A percentile compares a stretch with the other conserved stretches of the same genome.
phyloP scores from a whole-genome alignment of 2,329 filamentous ascomycete genomes.

The Aspergillus piperis region DNA sequence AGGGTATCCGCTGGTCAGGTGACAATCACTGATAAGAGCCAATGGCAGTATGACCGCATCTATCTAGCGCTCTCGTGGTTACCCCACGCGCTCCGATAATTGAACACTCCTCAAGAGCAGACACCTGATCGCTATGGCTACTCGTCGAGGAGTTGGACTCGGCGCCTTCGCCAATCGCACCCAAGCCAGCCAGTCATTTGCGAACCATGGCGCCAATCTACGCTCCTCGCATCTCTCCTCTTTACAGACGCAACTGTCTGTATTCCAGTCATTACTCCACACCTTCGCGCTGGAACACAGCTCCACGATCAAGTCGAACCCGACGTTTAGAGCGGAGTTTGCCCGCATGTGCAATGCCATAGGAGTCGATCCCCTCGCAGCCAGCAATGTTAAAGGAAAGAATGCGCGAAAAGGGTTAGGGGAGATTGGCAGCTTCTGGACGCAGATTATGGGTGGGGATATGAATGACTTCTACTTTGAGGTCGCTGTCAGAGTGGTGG shows the following conservation, averaged over 20 bases:
- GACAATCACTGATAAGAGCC: slow-evolving; percentile 15
- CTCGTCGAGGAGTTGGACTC: slow-evolving; percentile 72
- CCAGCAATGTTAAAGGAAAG: slow-evolving; percentile 56
- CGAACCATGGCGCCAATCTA: slow-evolving; percentile 83
- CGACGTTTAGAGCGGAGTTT: slow-evolving; percentile 92
- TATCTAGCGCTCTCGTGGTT: neutral
- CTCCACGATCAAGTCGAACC: slow-evolving; percentile 93
- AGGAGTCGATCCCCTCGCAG: slow-evolving; percentile 91
- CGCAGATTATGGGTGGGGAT: slow-evolving; percentile 83
- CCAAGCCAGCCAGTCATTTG: slow-evolving; percentile 84
- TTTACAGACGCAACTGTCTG: slow-evolving; percentile 87
- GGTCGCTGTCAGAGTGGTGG: slow-evolving; percentile 91
- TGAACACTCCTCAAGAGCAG: neutral
- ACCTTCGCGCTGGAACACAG: slow-evolving; percentile 94
- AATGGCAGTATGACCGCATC: neutral
- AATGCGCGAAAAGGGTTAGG: slow-evolving; percentile 47
- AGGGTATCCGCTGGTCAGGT: slow-evolving; percentile 28
- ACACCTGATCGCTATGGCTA: slow-evolving; percentile 39
- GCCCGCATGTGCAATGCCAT: slow-evolving; percentile 98
- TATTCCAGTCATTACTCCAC: slow-evolving; percentile 93
- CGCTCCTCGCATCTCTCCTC: slow-evolving; percentile 80
- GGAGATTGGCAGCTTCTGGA: slow-evolving; percentile 74
- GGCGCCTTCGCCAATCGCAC: slow-evolving; percentile 85
- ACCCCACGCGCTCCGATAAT: neutral
- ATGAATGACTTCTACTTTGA: slow-evolving; percentile 99